Base-by-base conservation (phyloP, 2,329 filamentous ascomycete genomes). In the Ophiostoma piceae region DNA sequence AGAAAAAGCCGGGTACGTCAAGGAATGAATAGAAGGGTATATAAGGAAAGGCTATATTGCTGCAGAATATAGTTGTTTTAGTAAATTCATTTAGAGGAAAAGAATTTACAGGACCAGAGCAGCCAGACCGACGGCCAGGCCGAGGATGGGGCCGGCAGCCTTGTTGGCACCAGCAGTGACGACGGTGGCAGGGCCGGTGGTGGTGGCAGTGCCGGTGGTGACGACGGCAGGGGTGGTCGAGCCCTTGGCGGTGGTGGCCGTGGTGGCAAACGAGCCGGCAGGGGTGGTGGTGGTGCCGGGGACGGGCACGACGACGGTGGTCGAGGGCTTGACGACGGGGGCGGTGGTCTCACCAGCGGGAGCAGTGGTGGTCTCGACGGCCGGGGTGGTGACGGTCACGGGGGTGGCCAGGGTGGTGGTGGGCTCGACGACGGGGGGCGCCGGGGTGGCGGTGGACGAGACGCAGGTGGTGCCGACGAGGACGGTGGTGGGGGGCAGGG, bases 21-120 rank as follows among this genome's bases (percentile, higher is more conserved):
- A 72, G 66, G 65, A 70, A 66, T 47, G 68, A 60, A 70, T 62
- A 70, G 68, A 72, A 71, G 67, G 70, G 70, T 70, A 70, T 69
- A 69, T 47, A 69, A 70, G 16, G 35, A 32, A 64, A 64, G 22
- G 4, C 65, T 41, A 47, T 22, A 9, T 29, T 66, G 22, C 57
- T 19, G 57, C 57, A 62, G 57, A 26, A 41, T 29, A 66, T 41
- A 65, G 39, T 26, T 35, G 35, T 35, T 3, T 35, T 35, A 26
- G 6, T 19, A n/a, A 19, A 32, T 41, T 5, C 35, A 8, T 14
- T 29, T 29, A 6, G 32, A 35, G 3, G 12, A 35, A 26, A 32
- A 22, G 16, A 60, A 65, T 68, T 73, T 74, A 74, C 72, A 74
- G 70, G 12, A 71, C 69, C 29, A 74, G 69, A 11, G 68, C 73